Evolutionary conservation across 331 rosid species (phyloP).

Genomic region (Quercus phellos): DNA sequence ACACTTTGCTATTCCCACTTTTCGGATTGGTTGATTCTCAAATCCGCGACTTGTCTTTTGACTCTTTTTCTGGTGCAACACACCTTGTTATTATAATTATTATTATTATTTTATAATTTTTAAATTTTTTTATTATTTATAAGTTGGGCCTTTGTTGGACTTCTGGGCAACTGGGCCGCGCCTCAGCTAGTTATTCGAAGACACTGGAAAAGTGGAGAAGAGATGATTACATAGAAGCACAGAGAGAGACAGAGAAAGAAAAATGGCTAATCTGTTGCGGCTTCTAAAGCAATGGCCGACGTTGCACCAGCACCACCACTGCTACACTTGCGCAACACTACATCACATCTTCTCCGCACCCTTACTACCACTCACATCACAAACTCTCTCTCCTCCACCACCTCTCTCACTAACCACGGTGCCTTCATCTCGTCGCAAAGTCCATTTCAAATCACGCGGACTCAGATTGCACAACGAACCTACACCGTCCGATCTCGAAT

Average conservation of each 20-base stretch:
- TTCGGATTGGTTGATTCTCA: no score
- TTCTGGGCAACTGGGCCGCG: no score
- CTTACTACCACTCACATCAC: conserved; percentile 8
- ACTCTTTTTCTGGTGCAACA: no score
- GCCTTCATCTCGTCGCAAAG: conserved; percentile 40
- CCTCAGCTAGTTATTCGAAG: neutral
- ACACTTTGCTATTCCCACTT: no score
- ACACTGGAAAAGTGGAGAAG: no score
- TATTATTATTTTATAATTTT: no score
- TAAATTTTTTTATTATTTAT: no score
- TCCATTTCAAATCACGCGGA: conserved; percentile 31
- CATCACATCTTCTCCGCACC: conserved; percentile 22
- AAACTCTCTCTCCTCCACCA: conserved; percentile 17
- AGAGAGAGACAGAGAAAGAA: no score
- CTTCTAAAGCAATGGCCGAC: conserved; percentile 57
- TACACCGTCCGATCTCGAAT: conserved; percentile 11
- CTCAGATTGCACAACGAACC: conserved; percentile 35
- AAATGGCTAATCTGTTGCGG: conserved; percentile 46
- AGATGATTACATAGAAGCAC: no score
- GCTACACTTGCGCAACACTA: conserved; percentile 10
- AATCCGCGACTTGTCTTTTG: no score
- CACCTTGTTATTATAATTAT: no score
- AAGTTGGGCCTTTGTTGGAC: no score
- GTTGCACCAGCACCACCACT: conserved; percentile 28
- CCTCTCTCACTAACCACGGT: conserved; percentile 24